These are phyloP conservation scores for Porcisia hertigi DNA, from an alignment of 208 protist genomes.

Conservation along the genomic window DNA sequence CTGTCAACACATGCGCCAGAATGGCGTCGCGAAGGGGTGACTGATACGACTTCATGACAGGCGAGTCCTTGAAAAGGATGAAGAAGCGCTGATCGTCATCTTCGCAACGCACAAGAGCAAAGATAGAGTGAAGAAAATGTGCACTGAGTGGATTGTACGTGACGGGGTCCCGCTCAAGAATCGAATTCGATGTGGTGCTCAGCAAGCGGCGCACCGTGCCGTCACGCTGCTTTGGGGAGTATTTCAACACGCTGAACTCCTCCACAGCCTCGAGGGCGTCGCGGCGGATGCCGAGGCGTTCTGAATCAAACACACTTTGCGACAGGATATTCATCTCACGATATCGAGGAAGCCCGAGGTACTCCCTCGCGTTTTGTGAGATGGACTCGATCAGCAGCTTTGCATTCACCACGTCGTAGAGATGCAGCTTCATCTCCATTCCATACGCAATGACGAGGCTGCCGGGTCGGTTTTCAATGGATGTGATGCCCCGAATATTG, in stretches of 20 bases:
- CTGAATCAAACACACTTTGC: constrained; percentile 56
- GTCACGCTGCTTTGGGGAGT: constrained; percentile 44
- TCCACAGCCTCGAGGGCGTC: constrained; percentile 61
- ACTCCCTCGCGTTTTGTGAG: constrained; percentile 36
- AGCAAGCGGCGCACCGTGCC: constrained; percentile 68
- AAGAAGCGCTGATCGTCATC: constrained; percentile 84
- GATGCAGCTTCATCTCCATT: constrained; percentile 68
- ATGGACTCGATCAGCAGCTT: constrained; percentile 46
- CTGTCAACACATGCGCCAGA: constrained; percentile 83
- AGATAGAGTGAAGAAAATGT: constrained; percentile 68
- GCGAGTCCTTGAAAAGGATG: constrained; percentile 79
- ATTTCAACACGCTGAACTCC: constrained; percentile 85
- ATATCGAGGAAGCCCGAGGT: constrained; percentile 65
- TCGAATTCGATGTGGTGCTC: constrained; percentile 61
- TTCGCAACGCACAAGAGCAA: constrained; percentile 77
- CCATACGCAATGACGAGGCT: constrained; percentile 78
- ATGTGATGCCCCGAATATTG: constrained; percentile 70
- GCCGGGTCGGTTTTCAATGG: constrained; percentile 47
- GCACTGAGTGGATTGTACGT: constrained; percentile 83
- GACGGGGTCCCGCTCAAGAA: constrained; percentile 88
- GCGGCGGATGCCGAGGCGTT: constrained; percentile 70
- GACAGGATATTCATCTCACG: constrained; percentile 46
- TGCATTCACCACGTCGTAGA: constrained; percentile 48
- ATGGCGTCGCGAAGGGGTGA: constrained; percentile 86
- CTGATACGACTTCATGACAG: constrained; percentile 70